Percentiles rank a stretch among this genome's conserved stretches.
These are phyloP conservation scores for Physcia stellaris DNA, from an alignment of 495 filamentous ascomycete species.

Conservation along the genomic window DNA sequence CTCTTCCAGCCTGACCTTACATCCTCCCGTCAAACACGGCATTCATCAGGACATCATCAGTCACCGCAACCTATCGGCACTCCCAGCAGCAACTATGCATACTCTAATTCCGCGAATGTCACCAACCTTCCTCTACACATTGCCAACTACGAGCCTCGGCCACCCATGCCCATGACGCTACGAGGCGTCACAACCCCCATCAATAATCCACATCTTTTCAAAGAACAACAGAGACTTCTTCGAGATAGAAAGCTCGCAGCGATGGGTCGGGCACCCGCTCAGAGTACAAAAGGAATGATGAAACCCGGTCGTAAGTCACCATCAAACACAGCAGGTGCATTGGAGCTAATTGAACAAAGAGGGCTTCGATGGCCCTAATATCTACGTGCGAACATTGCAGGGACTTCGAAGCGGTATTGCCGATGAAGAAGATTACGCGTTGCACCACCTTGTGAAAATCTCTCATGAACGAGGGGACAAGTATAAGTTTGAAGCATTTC, in stretches of 20 bases:
- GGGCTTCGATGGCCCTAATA: slow-evolving; percentile 61
- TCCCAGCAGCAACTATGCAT: slow-evolving; percentile 17
- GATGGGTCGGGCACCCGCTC: too few species aligned
- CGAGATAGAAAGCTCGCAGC: slow-evolving; percentile 16
- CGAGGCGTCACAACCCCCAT: slow-evolving; percentile 57
- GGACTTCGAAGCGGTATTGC: slow-evolving; percentile 68
- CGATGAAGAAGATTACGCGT: slow-evolving; percentile 73
- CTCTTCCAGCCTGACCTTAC: slow-evolving; percentile 70
- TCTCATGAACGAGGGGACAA: slow-evolving; percentile 91
- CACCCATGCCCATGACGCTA: slow-evolving; percentile 41
- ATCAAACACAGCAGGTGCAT: background rate
- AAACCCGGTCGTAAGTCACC: slow-evolving; percentile 35
- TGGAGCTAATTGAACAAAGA: slow-evolving; percentile 19
- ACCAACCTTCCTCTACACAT: slow-evolving; percentile 35
- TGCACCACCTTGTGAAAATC: slow-evolving; percentile 89
- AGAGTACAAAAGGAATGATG: slow-evolving; percentile 31
- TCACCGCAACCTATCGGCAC: slow-evolving; percentile 23
- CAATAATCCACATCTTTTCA: slow-evolving; percentile 50
- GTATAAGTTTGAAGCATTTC: slow-evolving; percentile 84
- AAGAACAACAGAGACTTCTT: slow-evolving; percentile 28
- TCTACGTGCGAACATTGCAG: slow-evolving; percentile 72
- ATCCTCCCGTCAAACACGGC: slow-evolving; percentile 43
- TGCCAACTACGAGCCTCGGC: slow-evolving; percentile 44
- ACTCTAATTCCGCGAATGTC: slow-evolving; percentile 11
- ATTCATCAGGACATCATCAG: slow-evolving; percentile 34